Base-by-base conservation (phyloP, 169 alveolate species). In the Cryptosporidium xiaoi region DNA sequence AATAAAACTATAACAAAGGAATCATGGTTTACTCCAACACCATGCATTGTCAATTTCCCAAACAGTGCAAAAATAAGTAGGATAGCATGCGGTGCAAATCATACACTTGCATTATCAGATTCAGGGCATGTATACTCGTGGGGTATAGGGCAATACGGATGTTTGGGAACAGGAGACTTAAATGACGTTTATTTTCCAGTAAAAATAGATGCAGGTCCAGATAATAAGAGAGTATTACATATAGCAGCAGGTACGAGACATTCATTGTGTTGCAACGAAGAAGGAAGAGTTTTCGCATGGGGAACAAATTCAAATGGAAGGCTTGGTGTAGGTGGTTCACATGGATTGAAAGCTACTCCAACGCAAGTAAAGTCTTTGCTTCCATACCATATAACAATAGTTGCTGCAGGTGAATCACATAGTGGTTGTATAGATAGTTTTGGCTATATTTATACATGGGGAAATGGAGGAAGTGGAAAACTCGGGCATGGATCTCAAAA, bases 371-470 rank as follows among this genome's bases (percentile, higher is more conserved):
- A 50, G 29, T 68, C 83, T 24, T 51, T 68, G 83, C 3, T 15
- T 4, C 83, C 66, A 15, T 68, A 68, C 31, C 83, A 68, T 51
- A 33, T 68, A 18, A 29, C 66, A 2, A 13, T 68, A 3, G 95
- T 95, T 24, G 92, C 96, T 16, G 90, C 96, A 1, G 97, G 97
- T 0, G 95, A 94, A 36, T 65, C 96, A 0, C 97, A 95, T 67
- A 92, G 96, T 55, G 97, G 96, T 1, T 94, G 97, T 69, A 65
- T 95, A 44, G 97, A 95, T 82, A 56, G 95, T 20, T 87, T 68
- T 36, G 95, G 96, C 18, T 71, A 89, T 46, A 93, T 95, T 13
- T 95, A 92, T 77, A 95, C 97, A 20, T 95, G 96, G 97, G 97
- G 97, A 3, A 83, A 84, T 64, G 94, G 96, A 1, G 90, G 85